Evolutionary conservation across 352 stramenopile genomes (phyloP).

Genomic region (Globisporangium iwayamae): DNA sequence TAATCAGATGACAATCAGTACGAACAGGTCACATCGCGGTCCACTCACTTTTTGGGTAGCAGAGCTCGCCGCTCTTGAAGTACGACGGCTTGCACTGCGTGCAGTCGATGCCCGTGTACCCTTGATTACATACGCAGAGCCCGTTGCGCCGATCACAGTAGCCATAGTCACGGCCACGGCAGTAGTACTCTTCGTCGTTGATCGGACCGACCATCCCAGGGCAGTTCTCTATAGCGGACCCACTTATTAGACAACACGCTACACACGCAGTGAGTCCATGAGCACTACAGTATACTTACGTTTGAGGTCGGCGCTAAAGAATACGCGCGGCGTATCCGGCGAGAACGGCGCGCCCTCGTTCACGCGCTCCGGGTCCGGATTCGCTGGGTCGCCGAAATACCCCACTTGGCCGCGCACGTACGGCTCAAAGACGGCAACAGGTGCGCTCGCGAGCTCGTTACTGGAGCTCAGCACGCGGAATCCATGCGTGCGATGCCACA

Average conservation of each 20-base stretch:
- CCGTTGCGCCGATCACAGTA: slow-evolving; percentile 93
- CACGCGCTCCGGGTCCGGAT: slow-evolving; percentile 59
- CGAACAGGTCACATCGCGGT: background rate
- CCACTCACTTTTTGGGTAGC: slow-evolving; percentile 81
- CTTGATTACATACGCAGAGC: slow-evolving; percentile 92
- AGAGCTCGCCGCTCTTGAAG: slow-evolving; percentile 81
- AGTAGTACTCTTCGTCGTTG: slow-evolving; percentile 91
- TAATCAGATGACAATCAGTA: background rate
- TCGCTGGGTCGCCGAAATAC: slow-evolving; percentile 75
- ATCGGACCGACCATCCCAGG: slow-evolving; percentile 87
- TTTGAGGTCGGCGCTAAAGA: slow-evolving; percentile 34
- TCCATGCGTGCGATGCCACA: background rate
- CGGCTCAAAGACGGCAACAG: slow-evolving; percentile 67
- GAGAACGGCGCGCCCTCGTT: slow-evolving; percentile 85
- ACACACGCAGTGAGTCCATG: background rate
- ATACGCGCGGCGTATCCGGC: slow-evolving; percentile 61
- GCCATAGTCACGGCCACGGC: slow-evolving; percentile 84
- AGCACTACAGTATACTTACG: slow-evolving; percentile 20
- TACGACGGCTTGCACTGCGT: slow-evolving; percentile 85
- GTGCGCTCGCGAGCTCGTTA: slow-evolving; percentile 25
- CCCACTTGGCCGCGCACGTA: slow-evolving; percentile 81
- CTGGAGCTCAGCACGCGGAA: slow-evolving; percentile 42
- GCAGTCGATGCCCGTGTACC: slow-evolving; percentile 91
- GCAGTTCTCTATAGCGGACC: slow-evolving; percentile 41
- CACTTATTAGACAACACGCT: background rate